Base-by-base conservation (phyloP, 257 asterid genomes). In the Orobanche coerulescens region DNA sequence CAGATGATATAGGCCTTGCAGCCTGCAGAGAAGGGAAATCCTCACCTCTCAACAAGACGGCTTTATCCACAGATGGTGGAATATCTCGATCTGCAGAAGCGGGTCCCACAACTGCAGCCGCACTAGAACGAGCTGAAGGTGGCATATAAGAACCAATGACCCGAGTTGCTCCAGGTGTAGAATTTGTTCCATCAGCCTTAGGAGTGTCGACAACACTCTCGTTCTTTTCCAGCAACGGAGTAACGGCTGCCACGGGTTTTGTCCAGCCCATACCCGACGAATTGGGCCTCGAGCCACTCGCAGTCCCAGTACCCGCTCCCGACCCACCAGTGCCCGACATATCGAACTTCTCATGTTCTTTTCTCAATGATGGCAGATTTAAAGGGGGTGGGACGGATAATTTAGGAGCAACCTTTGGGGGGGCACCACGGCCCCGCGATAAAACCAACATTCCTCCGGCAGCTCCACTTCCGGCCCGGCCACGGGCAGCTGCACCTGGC, bases 1-100 rank as follows among this genome's bases (percentile, higher is more conserved):
- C 96, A 7, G 94, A 78, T 7, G 90, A 73, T 22, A 73, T 79
- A 5, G 99, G 96, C 72, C 85, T 76, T 7, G 85, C 96, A 56
- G 93, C 97, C 70, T 80, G 88, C 64, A 93, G 76, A 61, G 97
- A 80, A n/a, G 99, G 99, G 71, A 93, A 93, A 75, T 93, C 99
- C 84, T 93, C 99, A 15, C 99, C 99, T 75, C 89, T 78, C 89
- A 93, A 79, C 64, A 93, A 91, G 64, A 80, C 61, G 1, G 85
- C 78, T 83, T 75, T 93, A 75, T 78, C 88, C 1, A 65, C 71
- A 22, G 84, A 53, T 6, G 73, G 67, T 14, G 74, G 68, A 50
- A 73, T 70, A 61, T 80, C 74, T 69, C 77, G 65, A 10, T 78
- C 52, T 33, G 75, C 67, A 62, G 89, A 67, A 56, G 67, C 70